Evolutionary conservation across 1,139 yeast genomes (phyloP).

Genomic region (Zygosaccharomyces pseudobailii): DNA sequence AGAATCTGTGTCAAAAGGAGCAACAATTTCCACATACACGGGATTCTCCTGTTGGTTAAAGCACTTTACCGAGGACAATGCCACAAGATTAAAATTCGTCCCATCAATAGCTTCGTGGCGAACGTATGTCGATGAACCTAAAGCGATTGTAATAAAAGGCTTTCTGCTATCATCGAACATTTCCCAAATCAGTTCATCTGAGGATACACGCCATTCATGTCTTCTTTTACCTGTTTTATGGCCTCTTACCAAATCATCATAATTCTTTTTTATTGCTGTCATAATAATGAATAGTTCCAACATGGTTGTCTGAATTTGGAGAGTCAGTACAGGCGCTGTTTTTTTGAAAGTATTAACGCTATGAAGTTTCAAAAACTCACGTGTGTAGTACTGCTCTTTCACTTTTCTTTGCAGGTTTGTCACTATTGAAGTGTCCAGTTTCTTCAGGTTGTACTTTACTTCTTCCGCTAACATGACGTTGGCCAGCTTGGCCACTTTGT

Average conservation of each 20-base stretch:
- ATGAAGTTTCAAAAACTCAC: constrained; percentile 29
- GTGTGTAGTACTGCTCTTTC: constrained; percentile 28
- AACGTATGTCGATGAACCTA: constrained; percentile 56
- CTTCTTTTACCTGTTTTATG: constrained; percentile 33
- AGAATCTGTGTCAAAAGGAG: constrained; percentile 41
- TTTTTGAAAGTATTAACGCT: constrained; percentile 26
- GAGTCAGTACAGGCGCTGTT: constrained; percentile 42
- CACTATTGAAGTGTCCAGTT: constrained; percentile 31
- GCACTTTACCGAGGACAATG: constrained; percentile 61
- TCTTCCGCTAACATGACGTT: constrained; percentile 42
- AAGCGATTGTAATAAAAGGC: constrained; percentile 66
- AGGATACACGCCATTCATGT: constrained; percentile 57
- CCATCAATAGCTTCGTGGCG: constrained; percentile 60
- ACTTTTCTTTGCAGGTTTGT: constrained; percentile 29
- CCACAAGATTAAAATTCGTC: constrained; percentile 52
- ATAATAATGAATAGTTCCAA: constrained; percentile 62
- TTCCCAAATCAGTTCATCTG: constrained; percentile 72
- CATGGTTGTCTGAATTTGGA: constrained; percentile 53
- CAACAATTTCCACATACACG: constrained; percentile 62
- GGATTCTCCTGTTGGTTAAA: constrained; percentile 57
- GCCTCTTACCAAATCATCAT: constrained; percentile 39
- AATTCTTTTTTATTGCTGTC: constrained; percentile 57
- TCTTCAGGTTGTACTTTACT: constrained; percentile 34
- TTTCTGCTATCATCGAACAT: constrained; percentile 51
- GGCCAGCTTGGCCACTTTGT: constrained; percentile 55